These are phyloP conservation scores for Cichorium intybus DNA, from an alignment of 140 eudicot species.

Conservation along the genomic window DNA sequence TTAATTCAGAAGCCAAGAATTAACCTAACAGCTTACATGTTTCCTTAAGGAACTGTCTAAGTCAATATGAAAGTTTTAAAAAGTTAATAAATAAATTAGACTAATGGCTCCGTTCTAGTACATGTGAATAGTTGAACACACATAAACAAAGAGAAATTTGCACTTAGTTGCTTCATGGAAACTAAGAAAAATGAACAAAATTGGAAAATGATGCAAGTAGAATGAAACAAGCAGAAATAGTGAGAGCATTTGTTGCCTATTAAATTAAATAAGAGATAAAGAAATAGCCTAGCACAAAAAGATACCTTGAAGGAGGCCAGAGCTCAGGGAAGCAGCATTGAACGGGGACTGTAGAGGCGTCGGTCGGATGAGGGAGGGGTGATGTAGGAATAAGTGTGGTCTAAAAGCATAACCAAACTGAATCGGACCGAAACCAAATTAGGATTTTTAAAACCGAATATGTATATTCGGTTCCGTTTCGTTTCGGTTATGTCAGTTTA, in stretches of 20 bases:
- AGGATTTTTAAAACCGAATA: too few species aligned
- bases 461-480: too few species aligned
- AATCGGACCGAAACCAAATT: too few species aligned
- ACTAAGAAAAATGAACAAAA: neutral
- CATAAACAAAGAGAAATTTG: neutral
- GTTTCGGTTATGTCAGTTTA: too few species aligned
- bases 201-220: neutral
- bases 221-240: neutral
- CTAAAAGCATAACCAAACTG: too few species aligned
- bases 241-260: neutral
- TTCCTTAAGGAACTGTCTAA: neutral
- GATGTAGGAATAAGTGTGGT: too few species aligned
- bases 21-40: too few species aligned
- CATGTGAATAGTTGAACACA: neutral
- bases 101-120: neutral
- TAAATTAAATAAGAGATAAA: neutral
- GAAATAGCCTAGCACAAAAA: constrained; percentile 31
- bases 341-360: too few species aligned
- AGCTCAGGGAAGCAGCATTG: too few species aligned
- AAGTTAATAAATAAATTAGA: neutral
- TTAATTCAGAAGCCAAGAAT: too few species aligned
- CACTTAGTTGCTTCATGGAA: neutral
- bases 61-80: neutral
- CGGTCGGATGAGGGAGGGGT: too few species aligned
- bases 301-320: too few species aligned